phyloP scores from a whole-genome alignment of 106 monocot genomes.

The Agapanthus africanus region DNA sequence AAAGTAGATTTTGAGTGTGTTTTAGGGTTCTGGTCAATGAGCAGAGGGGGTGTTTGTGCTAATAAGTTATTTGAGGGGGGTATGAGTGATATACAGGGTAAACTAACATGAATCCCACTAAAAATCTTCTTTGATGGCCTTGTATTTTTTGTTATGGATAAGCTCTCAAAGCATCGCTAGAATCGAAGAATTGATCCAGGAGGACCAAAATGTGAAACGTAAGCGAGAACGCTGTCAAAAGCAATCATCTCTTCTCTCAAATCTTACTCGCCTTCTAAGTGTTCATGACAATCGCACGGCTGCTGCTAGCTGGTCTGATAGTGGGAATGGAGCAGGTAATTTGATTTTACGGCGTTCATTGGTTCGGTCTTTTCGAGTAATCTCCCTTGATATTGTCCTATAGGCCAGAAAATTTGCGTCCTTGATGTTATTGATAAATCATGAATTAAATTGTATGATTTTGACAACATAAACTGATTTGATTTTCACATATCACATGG shows the following conservation, averaged over 20 bases:
- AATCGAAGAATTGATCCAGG: slow-evolving; percentile 86
- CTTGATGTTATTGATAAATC: too few species aligned
- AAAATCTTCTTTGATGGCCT: not conserved
- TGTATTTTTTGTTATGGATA: slow-evolving; percentile 14
- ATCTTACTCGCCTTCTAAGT: slow-evolving; percentile 78
- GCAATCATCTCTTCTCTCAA: slow-evolving; percentile 85
- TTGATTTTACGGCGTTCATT: not conserved
- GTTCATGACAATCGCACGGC: slow-evolving; percentile 72
- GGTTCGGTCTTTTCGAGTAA: too few species aligned
- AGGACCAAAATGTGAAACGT: slow-evolving; percentile 83
- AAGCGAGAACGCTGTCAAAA: slow-evolving; percentile 66
- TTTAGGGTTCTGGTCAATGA: too few species aligned
- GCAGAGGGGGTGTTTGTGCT: too few species aligned
- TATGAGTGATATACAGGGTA: too few species aligned
- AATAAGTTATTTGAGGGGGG: too few species aligned
- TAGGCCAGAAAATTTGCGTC: too few species aligned
- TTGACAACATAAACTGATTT: too few species aligned
- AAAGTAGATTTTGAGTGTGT: too few species aligned
- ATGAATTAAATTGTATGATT: too few species aligned
- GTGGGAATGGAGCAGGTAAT: slow-evolving; percentile 39
- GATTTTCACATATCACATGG: too few species aligned
- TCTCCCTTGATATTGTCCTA: too few species aligned
- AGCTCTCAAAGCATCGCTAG: slow-evolving; percentile 59
- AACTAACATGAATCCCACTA: not conserved
- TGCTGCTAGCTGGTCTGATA: slow-evolving; percentile 56